These are phyloP conservation scores for Podospora conica DNA, from an alignment of 495 filamentous ascomycete species.

Conservation along the genomic window DNA sequence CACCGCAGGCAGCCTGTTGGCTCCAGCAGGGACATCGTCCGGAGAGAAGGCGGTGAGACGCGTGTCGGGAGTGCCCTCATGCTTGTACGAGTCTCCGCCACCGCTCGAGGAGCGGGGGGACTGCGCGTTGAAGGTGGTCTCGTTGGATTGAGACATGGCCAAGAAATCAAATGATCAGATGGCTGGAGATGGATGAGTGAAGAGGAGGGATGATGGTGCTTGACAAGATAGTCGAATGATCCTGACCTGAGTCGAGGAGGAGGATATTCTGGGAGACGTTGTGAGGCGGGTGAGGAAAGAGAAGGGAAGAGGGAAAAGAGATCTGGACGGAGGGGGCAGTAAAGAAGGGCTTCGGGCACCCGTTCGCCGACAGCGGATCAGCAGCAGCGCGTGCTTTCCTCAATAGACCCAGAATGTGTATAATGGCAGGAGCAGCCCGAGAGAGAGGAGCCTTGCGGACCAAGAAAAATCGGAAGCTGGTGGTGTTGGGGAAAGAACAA, in stretches of 20 bases:
- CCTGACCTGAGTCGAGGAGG: constrained; percentile 13
- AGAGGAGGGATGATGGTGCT: constrained; percentile 4
- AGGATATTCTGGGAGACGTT: constrained; percentile 7
- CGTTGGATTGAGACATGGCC: constrained; percentile 31
- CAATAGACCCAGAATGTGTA: background rate
- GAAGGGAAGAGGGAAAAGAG: constrained; percentile 3
- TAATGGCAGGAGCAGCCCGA: background rate
- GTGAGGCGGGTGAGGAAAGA: constrained; percentile 10
- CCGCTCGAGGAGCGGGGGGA: constrained; percentile 56
- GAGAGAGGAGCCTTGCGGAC: background rate
- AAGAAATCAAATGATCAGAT: background rate
- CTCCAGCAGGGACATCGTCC: constrained; percentile 42
- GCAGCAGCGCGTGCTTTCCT: background rate
- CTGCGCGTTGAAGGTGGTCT: constrained; percentile 36
- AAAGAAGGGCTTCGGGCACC: background rate
- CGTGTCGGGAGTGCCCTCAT: constrained; percentile 55
- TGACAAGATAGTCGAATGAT: constrained; percentile 11
- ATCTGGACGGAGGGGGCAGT: background rate
- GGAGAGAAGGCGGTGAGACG: constrained; percentile 59
- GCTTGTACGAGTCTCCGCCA: constrained; percentile 46
- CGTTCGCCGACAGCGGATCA: background rate
- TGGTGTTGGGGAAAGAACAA: background rate
- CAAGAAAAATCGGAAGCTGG: background rate
- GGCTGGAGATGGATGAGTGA: background rate
- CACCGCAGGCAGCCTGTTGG: constrained; percentile 20